Evolutionary conservation across 768 basidiomycete genomes (phyloP).

Genomic region (Naganishia antarctica): DNA sequence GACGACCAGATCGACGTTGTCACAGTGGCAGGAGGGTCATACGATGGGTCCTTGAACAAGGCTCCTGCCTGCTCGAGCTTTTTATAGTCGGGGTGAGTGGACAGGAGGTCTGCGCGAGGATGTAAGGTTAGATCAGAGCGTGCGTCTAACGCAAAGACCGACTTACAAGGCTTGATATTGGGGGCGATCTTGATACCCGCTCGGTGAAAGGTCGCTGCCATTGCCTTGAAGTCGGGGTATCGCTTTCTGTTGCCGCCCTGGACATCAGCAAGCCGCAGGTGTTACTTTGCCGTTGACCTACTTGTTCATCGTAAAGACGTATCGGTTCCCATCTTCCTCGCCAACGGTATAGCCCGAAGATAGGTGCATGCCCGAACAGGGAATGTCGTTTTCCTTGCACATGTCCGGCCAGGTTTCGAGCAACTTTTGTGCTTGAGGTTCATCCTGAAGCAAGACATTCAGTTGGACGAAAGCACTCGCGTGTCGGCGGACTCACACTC

Average conservation of each 20-base stretch:
- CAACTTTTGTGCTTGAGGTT: constrained; percentile 39
- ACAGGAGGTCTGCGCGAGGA: constrained; percentile 32
- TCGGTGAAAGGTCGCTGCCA: constrained; percentile 41
- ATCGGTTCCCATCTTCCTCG: constrained; percentile 34
- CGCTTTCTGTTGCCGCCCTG: constrained; percentile 34
- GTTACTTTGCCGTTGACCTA: background rate
- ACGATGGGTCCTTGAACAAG: constrained; percentile 41
- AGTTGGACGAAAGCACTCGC: background rate
- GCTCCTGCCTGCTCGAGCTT: constrained; percentile 34
- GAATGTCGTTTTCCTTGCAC: constrained; percentile 46
- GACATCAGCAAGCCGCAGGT: no score
- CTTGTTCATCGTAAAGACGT: constrained; percentile 42
- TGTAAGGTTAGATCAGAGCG: background rate
- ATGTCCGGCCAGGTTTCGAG: constrained; percentile 42
- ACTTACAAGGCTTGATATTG: constrained; percentile 47
- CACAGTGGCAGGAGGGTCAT: constrained; percentile 27
- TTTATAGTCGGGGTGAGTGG: constrained; percentile 41
- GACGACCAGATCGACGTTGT: constrained; percentile 43
- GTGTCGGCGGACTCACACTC: constrained; percentile 21
- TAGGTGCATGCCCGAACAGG: constrained; percentile 46
- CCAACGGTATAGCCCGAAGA: constrained; percentile 46
- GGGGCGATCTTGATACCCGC: constrained; percentile 46
- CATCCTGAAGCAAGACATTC: constrained; percentile 9
- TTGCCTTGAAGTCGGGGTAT: constrained; percentile 47
- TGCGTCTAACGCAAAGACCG: background rate